Evolutionary conservation across 495 filamentous ascomycete species (phyloP).

Genomic region (Aspergillus affinis): DNA sequence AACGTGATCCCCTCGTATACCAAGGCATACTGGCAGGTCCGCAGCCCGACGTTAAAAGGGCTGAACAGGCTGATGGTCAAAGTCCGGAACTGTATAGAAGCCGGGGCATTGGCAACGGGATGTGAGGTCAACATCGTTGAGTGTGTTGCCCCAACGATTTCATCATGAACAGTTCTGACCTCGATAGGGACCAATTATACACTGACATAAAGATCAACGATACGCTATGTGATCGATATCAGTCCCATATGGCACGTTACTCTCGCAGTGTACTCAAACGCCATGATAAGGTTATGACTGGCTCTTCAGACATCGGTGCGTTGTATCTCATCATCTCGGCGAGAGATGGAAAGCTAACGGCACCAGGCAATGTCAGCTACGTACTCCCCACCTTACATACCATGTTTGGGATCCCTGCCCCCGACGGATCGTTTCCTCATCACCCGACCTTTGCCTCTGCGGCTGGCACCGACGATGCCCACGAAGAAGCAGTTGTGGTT

Average conservation of each 20-base stretch:
- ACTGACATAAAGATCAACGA: conserved; percentile 62
- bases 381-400: conserved; percentile 60
- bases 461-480: conserved; percentile 44
- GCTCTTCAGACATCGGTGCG: conserved; percentile 55
- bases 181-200: conserved; percentile 45
- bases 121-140: conserved; percentile 50
- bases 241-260: conserved; percentile 50
- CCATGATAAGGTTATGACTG: conserved; percentile 49
- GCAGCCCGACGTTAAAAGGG: conserved; percentile 47
- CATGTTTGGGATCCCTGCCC: conserved; percentile 54
- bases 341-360: background rate
- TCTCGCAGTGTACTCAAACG: conserved; percentile 45
- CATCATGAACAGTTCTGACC: background rate
- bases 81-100: conserved; percentile 58
- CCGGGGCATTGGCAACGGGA: conserved; percentile 60
- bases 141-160: conserved; percentile 17
- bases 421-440: conserved; percentile 52
- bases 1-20: conserved; percentile 64
- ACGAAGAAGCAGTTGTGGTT: conserved; percentile 22
- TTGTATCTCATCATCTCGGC: background rate
- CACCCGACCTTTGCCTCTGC: conserved; percentile 59
- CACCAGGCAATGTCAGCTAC: conserved; percentile 60
- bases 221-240: conserved; percentile 52
- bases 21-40: conserved; percentile 51
- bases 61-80: conserved; percentile 49